These are phyloP conservation scores for Stellera chamaejasme DNA, from an alignment of 345 rosid species.

Conservation along the genomic window DNA sequence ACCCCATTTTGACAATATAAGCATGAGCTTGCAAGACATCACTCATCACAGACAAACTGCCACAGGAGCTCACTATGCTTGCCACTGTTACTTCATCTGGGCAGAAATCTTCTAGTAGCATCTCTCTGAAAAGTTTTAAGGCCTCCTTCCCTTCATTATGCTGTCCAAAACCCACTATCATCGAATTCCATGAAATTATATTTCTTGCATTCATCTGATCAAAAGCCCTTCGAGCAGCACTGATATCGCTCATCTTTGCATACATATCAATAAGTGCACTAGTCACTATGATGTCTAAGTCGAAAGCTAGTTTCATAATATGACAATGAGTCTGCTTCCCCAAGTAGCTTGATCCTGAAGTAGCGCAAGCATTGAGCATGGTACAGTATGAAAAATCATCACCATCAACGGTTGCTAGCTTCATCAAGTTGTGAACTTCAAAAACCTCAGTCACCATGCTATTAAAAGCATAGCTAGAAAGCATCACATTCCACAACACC, in stretches of 20 bases:
- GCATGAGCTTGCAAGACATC: constrained; percentile 53
- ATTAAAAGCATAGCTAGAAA: constrained; percentile 46
- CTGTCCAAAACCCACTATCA: constrained; percentile 55
- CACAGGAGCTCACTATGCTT: constrained; percentile 51
- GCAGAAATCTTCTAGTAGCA: constrained; percentile 28
- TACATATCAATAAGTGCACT: constrained; percentile 57
- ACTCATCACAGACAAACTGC: constrained; percentile 22
- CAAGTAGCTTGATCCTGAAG: constrained; percentile 20
- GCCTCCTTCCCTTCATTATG: constrained; percentile 43
- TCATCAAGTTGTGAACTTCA: constrained; percentile 36
- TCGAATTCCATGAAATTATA: constrained; percentile 61
- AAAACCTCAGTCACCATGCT: constrained; percentile 37
- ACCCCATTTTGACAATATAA: constrained; percentile 32
- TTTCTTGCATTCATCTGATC: constrained; percentile 44
- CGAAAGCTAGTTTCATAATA: constrained; percentile 34
- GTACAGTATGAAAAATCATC: constrained; percentile 58
- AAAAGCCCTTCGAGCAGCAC: constrained; percentile 41
- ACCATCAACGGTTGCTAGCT: constrained; percentile 25
- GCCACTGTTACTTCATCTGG: constrained; percentile 63
- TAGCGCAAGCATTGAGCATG: constrained; percentile 36
- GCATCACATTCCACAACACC: constrained; percentile 56
- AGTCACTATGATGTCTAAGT: constrained; percentile 40
- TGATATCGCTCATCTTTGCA: constrained; percentile 33
- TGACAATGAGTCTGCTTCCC: constrained; percentile 53
- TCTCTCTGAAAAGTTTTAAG: constrained; percentile 35